phyloP scores from a whole-genome alignment of 2,329 filamentous ascomycete species.

The Aspergillus neoniger region DNA sequence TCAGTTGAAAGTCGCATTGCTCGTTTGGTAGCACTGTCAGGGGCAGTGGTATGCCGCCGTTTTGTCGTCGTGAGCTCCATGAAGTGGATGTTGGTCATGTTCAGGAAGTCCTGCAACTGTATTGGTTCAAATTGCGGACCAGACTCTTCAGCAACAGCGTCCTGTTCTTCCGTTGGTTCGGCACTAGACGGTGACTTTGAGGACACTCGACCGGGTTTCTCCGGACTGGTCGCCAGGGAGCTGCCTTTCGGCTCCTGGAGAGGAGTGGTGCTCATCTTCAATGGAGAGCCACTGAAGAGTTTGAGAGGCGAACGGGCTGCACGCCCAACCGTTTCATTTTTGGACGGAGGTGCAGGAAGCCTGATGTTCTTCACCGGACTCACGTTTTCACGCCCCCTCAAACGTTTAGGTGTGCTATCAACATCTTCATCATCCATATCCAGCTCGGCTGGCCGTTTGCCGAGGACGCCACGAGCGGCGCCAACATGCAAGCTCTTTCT shows the following conservation, averaged over 20 bases:
- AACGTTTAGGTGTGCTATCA: slow-evolving; percentile 61
- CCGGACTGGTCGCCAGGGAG: slow-evolving; percentile 41
- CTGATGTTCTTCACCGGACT: slow-evolving; percentile 77
- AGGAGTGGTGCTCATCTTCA: slow-evolving; percentile 55
- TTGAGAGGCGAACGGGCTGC: slow-evolving; percentile 53
- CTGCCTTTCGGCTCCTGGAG: slow-evolving; percentile 43
- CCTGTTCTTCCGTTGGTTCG: slow-evolving; percentile 49
- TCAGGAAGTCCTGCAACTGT: slow-evolving; percentile 86
- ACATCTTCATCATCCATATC: slow-evolving; percentile 63
- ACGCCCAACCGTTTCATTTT: slow-evolving; percentile 66
- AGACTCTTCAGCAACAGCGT: slow-evolving; percentile 45
- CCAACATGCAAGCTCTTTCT: slow-evolving; percentile 78
- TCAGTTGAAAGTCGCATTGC: slow-evolving; percentile 29
- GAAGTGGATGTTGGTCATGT: slow-evolving; percentile 94
- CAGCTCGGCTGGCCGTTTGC: slow-evolving; percentile 72
- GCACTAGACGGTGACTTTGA: slow-evolving; percentile 42
- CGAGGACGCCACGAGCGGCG: slow-evolving; percentile 70
- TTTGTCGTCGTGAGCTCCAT: slow-evolving; percentile 99
- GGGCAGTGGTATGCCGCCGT: slow-evolving; percentile 77
- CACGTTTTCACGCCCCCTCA: slow-evolving; percentile 66
- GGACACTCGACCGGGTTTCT: slow-evolving; percentile 25
- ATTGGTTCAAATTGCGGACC: slow-evolving; percentile 62
- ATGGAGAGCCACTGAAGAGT: slow-evolving; percentile 30
- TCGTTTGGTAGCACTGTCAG: slow-evolving; percentile 47
- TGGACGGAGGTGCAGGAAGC: slow-evolving; percentile 68